Conservation (phyloP, 805 yeast species). For the Spencermartinsiella europaea region DNA sequence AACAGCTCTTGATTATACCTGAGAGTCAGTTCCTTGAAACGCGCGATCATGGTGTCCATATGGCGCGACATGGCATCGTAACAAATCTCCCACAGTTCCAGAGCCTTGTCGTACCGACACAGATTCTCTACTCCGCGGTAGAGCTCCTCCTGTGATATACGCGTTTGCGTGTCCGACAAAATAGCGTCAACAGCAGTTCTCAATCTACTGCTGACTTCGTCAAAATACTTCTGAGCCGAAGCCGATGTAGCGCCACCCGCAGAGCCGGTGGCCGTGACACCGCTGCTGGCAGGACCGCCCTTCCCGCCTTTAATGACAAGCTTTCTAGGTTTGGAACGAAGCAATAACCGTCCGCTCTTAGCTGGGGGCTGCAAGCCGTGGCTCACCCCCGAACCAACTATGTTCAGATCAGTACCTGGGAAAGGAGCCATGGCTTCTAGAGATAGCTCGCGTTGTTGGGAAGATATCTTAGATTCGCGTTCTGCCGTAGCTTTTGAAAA, state of each 20-base stretch:
- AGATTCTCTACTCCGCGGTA: slow-evolving; percentile 30
- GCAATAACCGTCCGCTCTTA: slow-evolving; percentile 1
- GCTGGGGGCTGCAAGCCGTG: neutral
- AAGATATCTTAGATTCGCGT: neutral
- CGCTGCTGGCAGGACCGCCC: neutral
- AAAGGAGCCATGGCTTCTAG: neutral
- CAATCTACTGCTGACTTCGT: slow-evolving; percentile 14
- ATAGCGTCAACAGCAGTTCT: slow-evolving; percentile 16
- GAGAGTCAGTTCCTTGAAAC: neutral
- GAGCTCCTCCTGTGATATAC: slow-evolving; percentile 26
- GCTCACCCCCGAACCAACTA: neutral
- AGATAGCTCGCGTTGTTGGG: neutral
- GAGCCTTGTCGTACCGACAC: slow-evolving; percentile 24
- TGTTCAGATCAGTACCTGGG: slow-evolving; percentile 12
- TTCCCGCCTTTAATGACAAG: neutral
- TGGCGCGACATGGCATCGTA: slow-evolving; percentile 9
- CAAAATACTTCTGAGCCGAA: slow-evolving; percentile 10
- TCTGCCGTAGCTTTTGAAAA: neutral
- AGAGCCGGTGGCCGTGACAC: neutral
- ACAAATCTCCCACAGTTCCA: slow-evolving; percentile 20
- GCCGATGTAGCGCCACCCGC: neutral
- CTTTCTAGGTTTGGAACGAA: slow-evolving; percentile 1
- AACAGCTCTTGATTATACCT: neutral
- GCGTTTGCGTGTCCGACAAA: neutral
- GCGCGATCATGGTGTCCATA: neutral